phyloP scores from a whole-genome alignment of 345 rosid species.

The Salix udensis region DNA sequence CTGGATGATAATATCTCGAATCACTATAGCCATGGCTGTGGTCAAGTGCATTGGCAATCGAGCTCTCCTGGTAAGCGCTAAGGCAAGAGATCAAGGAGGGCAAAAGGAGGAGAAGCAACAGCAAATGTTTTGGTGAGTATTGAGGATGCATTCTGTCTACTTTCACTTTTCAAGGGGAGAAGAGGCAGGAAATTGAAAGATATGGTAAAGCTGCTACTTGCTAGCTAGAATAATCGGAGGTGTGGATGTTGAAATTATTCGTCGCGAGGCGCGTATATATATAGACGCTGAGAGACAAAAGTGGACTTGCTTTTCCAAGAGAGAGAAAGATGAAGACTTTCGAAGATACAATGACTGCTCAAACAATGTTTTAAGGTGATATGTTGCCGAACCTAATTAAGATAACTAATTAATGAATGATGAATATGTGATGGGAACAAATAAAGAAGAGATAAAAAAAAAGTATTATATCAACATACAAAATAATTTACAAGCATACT shows the following conservation, averaged over 20 bases:
- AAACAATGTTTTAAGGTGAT: too few species aligned
- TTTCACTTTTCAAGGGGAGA: not conserved
- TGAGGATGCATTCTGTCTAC: constrained; percentile 17
- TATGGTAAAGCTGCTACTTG: not conserved
- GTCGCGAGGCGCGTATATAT: not conserved
- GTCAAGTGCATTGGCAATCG: not conserved
- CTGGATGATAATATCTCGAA: not conserved
- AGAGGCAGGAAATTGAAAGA: not conserved
- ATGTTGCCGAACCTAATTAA: too few species aligned
- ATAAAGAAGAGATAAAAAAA: too few species aligned
- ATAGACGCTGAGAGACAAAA: constrained; percentile 7
- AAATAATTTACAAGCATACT: too few species aligned
- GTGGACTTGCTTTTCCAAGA: not conserved
- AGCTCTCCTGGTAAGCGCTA: constrained; percentile 15
- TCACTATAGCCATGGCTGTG: too few species aligned
- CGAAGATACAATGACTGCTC: constrained; percentile 7
- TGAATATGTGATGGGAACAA: too few species aligned
- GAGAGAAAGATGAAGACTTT: not conserved
- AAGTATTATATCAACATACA: too few species aligned
- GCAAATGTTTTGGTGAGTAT: constrained; percentile 8
- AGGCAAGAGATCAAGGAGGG: constrained; percentile 15
- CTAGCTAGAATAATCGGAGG: not conserved
- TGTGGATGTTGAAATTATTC: not conserved
- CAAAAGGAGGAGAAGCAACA: not conserved
- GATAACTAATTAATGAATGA: too few species aligned